These are phyloP conservation scores for Anisodus tanguticus DNA, from an alignment of 257 asterid genomes.

Conservation along the genomic window DNA sequence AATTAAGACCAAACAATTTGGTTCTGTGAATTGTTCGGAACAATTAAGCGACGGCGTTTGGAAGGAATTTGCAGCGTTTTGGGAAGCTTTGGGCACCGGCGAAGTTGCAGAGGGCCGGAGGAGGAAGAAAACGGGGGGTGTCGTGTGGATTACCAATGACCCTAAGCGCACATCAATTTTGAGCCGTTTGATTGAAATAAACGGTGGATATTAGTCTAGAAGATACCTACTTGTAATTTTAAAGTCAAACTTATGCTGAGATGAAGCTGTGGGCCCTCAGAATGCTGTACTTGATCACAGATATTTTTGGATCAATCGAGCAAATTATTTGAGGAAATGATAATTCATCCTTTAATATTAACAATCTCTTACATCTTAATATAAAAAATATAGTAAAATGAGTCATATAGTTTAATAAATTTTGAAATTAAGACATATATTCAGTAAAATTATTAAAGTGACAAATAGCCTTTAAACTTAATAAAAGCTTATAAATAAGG, in stretches of 20 bases:
- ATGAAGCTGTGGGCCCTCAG: not conserved
- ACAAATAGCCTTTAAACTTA: no score
- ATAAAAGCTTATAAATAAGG: no score
- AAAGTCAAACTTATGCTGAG: not conserved
- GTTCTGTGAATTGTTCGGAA: not conserved
- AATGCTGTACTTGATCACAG: not conserved
- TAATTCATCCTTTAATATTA: not conserved
- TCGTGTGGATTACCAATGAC: conserved; percentile 40
- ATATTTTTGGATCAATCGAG: conserved; percentile 13
- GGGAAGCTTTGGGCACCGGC: conserved; percentile 37
- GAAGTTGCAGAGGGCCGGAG: conserved; percentile 35
- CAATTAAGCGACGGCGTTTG: conserved; percentile 38
- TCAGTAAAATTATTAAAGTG: no score
- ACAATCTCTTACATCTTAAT: no score
- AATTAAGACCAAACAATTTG: conserved; percentile 27
- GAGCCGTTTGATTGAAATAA: conserved; percentile 43
- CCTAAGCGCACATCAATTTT: conserved; percentile 40
- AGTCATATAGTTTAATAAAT: no score
- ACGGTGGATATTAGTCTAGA: conserved; percentile 37
- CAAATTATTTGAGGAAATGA: not conserved
- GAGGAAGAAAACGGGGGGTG: conserved; percentile 38
- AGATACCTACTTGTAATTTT: conserved; percentile 13
- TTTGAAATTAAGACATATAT: no score
- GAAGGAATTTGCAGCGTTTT: not conserved
- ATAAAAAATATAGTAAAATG: no score